Evolutionary conservation across 2,329 filamentous ascomycete species (phyloP).

Genomic region (Penicillium sp.): DNA sequence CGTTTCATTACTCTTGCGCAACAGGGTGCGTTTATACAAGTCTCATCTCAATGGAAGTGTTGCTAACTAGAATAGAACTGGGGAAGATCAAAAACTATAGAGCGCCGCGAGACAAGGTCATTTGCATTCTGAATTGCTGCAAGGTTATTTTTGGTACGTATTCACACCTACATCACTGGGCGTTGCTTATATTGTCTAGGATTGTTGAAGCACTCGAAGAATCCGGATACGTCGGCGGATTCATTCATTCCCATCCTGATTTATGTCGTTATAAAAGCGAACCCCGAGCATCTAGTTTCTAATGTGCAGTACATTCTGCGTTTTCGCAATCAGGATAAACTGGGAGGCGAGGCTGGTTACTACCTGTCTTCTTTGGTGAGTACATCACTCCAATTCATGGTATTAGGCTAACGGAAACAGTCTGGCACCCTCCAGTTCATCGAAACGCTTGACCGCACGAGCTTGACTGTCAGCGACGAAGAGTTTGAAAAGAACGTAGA

Average conservation of each 20-base stretch:
- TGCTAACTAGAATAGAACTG: constrained; percentile 57
- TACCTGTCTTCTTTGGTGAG: constrained; percentile 87
- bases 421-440: constrained; percentile 88
- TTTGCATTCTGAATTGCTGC: constrained; percentile 96
- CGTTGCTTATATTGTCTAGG: constrained; percentile 45
- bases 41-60: not conserved
- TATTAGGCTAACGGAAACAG: constrained; percentile 18
- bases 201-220: constrained; percentile 83
- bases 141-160: constrained; percentile 91
- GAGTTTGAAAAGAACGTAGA: constrained; percentile 98
- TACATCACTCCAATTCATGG: not conserved
- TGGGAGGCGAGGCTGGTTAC: constrained; percentile 95
- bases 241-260: constrained; percentile 94
- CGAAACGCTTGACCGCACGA: constrained; percentile 91
- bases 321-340: constrained; percentile 95
- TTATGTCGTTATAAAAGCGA: constrained; percentile 90
- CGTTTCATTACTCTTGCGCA: constrained; percentile 87
- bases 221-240: constrained; percentile 84
- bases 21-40: constrained; percentile 57
- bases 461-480: constrained; percentile 85
- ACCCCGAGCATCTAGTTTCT: constrained; percentile 90
- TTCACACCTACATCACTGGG: not conserved
- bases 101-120: constrained; percentile 96
- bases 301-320: constrained; percentile 98
- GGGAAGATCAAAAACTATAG: constrained; percentile 95